Evolutionary conservation across 2,329 filamentous ascomycete genomes (phyloP), one percentile per base, ranked within the genome.

Genomic region (Colletotrichum phormii): DNA sequence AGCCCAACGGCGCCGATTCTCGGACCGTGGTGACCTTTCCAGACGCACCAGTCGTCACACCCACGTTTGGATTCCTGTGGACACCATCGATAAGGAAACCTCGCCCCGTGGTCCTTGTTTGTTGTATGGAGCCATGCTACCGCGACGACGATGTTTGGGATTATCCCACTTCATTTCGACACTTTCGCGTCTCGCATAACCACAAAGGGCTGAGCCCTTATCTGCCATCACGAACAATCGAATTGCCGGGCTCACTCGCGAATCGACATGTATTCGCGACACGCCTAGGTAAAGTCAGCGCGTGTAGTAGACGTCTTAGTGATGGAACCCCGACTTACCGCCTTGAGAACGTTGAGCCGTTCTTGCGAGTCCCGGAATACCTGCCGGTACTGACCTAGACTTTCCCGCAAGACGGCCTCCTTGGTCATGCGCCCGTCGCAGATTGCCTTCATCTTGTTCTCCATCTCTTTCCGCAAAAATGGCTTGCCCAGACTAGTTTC

Each of bases 391-490:
- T 97, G 94, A 73, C 92, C 89, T 68, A 99, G 86, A 80, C 93
- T 98, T 81, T 97, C 92, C 67, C 91, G 88, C 54, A 99, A 89
- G 59, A 99, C 94, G 24, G 90, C 89, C 66, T 89, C 88, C 78
- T 91, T 92, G 42, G 92, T 94, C 75, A 91, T 93, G 64, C 90
- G 91, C 31, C 97, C 97, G 72, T 96, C 95, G 83, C 97, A 98
- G 70, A 99, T 98, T 71, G 94, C 94, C 81, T 95, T 97, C 96
- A 99, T 98, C 81, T 95, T 94, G 74, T 95, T 85, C 83, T 99
- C 97, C 95, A 98, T 98, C 86, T 99, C 95, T 83, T 98, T 98
- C 69, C 97, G 92, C 73, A 99, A 86, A 80, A 98, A 98, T 0
- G 97, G 97, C 82, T 98, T 98, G 81, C 95, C 94, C 63, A 99